phyloP scores from a whole-genome alignment of 306 rosid species.

The Cicer bijugum region DNA sequence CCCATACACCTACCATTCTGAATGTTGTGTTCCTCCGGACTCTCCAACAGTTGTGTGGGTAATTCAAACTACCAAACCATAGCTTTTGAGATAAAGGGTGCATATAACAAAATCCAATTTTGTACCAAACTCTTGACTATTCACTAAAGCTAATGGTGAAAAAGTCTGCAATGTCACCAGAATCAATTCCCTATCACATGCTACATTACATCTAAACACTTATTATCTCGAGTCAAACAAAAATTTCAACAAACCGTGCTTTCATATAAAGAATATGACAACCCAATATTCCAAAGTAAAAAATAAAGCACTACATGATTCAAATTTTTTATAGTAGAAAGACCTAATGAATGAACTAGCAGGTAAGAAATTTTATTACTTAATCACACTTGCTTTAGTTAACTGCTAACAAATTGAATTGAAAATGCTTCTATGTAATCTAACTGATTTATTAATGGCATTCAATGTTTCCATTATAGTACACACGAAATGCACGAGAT shows the following conservation, averaged over 20 bases:
- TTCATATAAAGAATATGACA: slow-evolving; percentile 46
- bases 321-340: slow-evolving; percentile 34
- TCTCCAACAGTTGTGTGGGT: no score
- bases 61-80: slow-evolving; percentile 30
- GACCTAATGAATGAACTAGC: slow-evolving; percentile 46
- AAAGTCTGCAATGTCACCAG: slow-evolving; percentile 34
- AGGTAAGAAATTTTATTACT: slow-evolving; percentile 42
- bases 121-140: slow-evolving; percentile 44
- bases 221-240: slow-evolving; percentile 46
- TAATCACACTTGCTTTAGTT: slow-evolving; percentile 11
- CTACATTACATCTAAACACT: slow-evolving; percentile 3
- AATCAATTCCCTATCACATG: slow-evolving; percentile 34
- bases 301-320: slow-evolving; percentile 26
- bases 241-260: slow-evolving; percentile 50
- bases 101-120: not conserved
- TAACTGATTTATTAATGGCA: slow-evolving; percentile 10
- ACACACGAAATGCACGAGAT: slow-evolving; percentile 20
- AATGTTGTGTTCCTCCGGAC: no score
- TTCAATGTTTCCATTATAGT: slow-evolving; percentile 29
- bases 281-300: slow-evolving; percentile 37
- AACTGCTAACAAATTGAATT: slow-evolving; percentile 38
- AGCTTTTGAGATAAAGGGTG: not conserved
- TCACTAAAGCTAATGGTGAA: slow-evolving; percentile 24
- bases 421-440: not conserved
- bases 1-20: no score